A percentile compares a stretch with the other conserved stretches of the same genome.
Conservation (phyloP, 768 basidiomycete genomes). For the Psilocybe sp. region DNA sequence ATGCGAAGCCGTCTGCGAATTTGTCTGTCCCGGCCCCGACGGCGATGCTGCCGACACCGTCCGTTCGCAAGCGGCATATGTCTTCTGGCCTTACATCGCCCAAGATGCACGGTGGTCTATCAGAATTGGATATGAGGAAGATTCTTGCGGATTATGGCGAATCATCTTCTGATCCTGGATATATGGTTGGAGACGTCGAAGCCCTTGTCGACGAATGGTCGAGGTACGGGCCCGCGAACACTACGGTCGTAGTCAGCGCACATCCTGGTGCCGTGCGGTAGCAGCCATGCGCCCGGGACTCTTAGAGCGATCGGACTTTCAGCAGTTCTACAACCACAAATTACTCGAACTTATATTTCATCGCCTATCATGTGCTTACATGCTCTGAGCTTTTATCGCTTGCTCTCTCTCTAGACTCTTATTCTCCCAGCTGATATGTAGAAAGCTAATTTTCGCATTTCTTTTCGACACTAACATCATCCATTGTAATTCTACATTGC, state of each 20-base stretch:
- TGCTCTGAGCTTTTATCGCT: no score
- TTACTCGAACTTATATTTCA: no score
- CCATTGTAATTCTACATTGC: no score
- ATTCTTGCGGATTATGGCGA: no score
- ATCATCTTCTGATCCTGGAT: constrained; percentile 4
- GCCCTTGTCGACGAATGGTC: constrained; percentile 60
- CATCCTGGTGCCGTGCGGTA: neutral
- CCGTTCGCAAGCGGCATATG: constrained; percentile 4
- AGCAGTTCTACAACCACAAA: neutral
- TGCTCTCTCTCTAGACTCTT: no score
- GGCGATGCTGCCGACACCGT: constrained; percentile 3
- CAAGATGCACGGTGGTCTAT: neutral
- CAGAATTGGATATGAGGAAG: no score
- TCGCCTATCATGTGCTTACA: no score
- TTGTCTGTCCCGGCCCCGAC: neutral
- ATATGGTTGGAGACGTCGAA: constrained; percentile 40
- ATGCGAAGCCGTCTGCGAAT: constrained; percentile 19
- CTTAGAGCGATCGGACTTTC: no score
- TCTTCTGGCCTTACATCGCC: constrained; percentile 1
- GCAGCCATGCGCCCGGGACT: neutral
- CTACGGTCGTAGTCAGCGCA: constrained; percentile 42
- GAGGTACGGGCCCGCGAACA: constrained; percentile 54
- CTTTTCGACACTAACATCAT: no score
- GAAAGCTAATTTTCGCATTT: no score
- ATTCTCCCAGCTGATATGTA: no score